Conservation (phyloP, 1,284 basidiomycete genomes). For the Vanrija sp. region DNA sequence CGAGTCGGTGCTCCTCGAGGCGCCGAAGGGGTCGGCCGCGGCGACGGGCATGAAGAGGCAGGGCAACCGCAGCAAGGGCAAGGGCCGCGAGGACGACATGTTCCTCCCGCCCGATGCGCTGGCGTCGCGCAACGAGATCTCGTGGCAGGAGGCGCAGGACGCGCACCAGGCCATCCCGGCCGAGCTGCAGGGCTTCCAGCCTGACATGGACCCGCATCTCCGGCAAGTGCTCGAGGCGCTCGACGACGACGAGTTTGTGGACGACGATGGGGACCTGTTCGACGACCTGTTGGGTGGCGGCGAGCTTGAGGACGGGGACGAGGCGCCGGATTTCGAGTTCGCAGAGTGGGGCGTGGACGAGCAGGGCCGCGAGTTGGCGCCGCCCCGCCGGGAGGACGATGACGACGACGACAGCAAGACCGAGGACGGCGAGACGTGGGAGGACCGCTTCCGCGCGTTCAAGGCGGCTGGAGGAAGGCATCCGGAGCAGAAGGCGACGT, state of each 20-base stretch:
- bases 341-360: conserved; percentile 57
- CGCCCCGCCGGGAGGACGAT: conserved; percentile 25
- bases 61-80: conserved; percentile 28
- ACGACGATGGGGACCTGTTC: conserved; percentile 56
- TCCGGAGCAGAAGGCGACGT: conserved; percentile 43
- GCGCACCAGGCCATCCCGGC: conserved; percentile 66
- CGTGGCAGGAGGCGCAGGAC: conserved; percentile 61
- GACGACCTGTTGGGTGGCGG: conserved; percentile 52
- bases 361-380: conserved; percentile 27
- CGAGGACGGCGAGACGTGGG: conserved; percentile 57
- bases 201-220: conserved; percentile 94
- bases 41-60: conserved; percentile 38
- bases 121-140: conserved; percentile 67
- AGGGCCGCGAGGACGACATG: conserved; percentile 36
- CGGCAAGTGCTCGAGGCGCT: conserved; percentile 90
- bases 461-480: conserved; percentile 51
- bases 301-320: conserved; percentile 54
- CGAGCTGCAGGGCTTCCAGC: conserved; percentile 84
- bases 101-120: conserved; percentile 65
- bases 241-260: conserved; percentile 91
- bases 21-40: conserved; percentile 53
- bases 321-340: conserved; percentile 61
- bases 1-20: conserved; percentile 61
- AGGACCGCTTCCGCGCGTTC: conserved; percentile 71
- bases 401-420: conserved; percentile 38